These are phyloP conservation scores for Rhynchospora breviuscula DNA, from an alignment of 176 grass and related monocot genomes.

Conservation along the genomic window DNA sequence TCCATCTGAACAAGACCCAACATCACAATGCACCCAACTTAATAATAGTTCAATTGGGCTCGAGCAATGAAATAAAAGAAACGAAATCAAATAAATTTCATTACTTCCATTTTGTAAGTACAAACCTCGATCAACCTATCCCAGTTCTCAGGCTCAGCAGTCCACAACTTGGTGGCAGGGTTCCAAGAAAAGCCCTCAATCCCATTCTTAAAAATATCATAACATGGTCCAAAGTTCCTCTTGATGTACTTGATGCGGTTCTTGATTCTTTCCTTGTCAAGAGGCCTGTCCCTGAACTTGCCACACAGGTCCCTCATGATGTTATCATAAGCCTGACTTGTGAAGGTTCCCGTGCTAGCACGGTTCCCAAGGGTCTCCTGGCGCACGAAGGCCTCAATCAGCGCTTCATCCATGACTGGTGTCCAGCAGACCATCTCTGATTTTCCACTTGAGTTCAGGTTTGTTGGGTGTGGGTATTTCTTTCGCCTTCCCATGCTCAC, in stretches of 20 bases:
- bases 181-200: slow-evolving; percentile 19
- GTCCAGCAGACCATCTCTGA: slow-evolving; percentile 12
- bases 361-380: slow-evolving; percentile 24
- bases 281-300: slow-evolving; percentile 19
- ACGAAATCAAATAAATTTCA: not conserved
- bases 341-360: slow-evolving; percentile 9
- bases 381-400: slow-evolving; percentile 14
- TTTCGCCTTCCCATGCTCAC: slow-evolving; percentile 14
- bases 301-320: not conserved
- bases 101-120: not conserved
- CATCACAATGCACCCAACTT: not conserved
- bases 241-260: slow-evolving; percentile 29
- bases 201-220: slow-evolving; percentile 26
- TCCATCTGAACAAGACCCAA: not conserved
- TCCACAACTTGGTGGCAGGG: slow-evolving; percentile 15
- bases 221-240: slow-evolving; percentile 11
- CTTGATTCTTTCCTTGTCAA: slow-evolving; percentile 21
- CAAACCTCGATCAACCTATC: slow-evolving; percentile 20
- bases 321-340: slow-evolving; percentile 7
- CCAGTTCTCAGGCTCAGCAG: slow-evolving; percentile 18
- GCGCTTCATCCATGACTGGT: not conserved
- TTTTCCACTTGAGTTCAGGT: slow-evolving; percentile 1
- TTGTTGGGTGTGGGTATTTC: not conserved
- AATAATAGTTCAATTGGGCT: not conserved
- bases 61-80: not conserved